A percentile compares a stretch with the other conserved stretches of the same genome.
Conservation (phyloP, 2,329 filamentous ascomycete genomes). For the Fusarium gaditjirri region DNA sequence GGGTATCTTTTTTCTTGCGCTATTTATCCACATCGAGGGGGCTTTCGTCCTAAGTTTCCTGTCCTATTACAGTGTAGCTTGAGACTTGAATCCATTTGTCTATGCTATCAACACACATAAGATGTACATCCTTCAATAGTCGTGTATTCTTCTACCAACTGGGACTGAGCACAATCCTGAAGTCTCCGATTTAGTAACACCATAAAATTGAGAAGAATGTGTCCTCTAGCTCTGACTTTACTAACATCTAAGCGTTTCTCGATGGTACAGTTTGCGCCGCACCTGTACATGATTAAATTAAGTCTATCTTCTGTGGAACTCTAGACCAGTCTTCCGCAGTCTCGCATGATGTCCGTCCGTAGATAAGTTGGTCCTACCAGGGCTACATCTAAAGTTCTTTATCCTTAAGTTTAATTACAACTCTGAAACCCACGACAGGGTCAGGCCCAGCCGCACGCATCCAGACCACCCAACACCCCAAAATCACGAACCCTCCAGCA, state of each 20-base stretch:
- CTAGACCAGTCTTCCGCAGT: background rate
- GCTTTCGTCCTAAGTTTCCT: no score
- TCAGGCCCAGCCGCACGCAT: background rate
- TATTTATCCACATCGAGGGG: constrained; percentile 73
- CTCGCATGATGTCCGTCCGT: background rate
- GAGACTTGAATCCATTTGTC: no score
- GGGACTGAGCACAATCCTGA: no score
- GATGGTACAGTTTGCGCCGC: background rate
- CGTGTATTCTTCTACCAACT: background rate
- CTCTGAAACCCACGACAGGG: background rate
- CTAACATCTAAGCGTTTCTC: background rate
- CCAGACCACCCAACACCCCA: background rate
- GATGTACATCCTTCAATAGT: background rate
- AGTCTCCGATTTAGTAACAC: accelerated
- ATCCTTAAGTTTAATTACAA: constrained; percentile 1
- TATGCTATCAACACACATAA: background rate
- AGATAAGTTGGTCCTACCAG: background rate
- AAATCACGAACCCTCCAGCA: background rate
- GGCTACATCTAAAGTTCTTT: background rate
- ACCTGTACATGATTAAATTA: background rate
- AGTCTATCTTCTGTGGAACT: background rate
- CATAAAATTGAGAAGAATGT: background rate
- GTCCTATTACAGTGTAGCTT: background rate
- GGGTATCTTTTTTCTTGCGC: constrained; percentile 68
- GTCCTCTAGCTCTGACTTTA: background rate